Base-by-base conservation (phyloP, 768 basidiomycete species). In the Pleurotus citrinopileatus region DNA sequence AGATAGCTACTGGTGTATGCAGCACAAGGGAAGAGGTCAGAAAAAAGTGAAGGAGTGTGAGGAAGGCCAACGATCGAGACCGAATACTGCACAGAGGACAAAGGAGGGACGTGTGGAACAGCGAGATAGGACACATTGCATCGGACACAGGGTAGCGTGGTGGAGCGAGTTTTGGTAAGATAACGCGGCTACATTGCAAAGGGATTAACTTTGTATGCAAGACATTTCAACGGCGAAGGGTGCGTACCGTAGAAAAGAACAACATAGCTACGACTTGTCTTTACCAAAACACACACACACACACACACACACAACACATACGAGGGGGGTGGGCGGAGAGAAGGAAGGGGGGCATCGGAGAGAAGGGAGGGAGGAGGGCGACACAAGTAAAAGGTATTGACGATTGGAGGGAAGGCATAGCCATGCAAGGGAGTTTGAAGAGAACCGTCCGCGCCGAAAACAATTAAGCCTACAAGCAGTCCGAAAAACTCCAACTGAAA, bases 241-340 rank as follows among this genome's bases (percentile, higher is more conserved):
- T 7, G 48, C 48, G 34, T 51, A 51, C 48, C 48, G 48, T 36
- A 51, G 48, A 51, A 51, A 38, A 51, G 48, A 51, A 51, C 48
- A 51, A 51, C 34, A 20, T 51, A 51, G 48, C 48, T 51, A 51
- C 48, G 27, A 38, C 23, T 17, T 19, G 48, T 51, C 22, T 51
- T 51, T 51, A 51, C 48, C 48, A 38, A 51, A 51, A 51, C n/a
- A 34, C 23, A 25, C 23, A 25, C 12, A 47, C 45, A 51, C 32
- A 25, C n/a, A 37, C 32, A 25, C 28, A 37, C 48, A 37, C 48
- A 37, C 45, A 15, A 47, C 23, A 32, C 27, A 26, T 8, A 47
- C n/a, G 28, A 15, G 15, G 27, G 45, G 29, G 26, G n/a, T n/a
- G n/a, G n/a, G n/a, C n/a, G n/a, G n/a, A n/a, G n/a, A n/a, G n/a